phyloP scores from a whole-genome alignment of 2,329 filamentous ascomycete species.

The Apiospora hydei region DNA sequence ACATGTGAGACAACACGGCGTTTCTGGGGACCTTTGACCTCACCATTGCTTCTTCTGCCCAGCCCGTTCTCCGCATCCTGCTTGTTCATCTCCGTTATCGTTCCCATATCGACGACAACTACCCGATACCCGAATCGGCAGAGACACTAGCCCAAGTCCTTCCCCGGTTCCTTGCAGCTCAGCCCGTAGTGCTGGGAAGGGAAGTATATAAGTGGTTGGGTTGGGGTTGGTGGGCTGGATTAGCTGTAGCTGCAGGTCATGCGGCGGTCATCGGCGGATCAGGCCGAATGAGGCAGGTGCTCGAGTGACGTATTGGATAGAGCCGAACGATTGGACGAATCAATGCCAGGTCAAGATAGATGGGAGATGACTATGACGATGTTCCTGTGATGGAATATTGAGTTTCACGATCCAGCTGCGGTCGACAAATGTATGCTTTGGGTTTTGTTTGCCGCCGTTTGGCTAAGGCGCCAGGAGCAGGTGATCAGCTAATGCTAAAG shows the following conservation, averaged over 20 bases:
- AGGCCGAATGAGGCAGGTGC: conserved; percentile 7
- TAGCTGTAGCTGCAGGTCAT: not conserved
- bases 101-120: not conserved
- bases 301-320: not conserved
- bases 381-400: not conserved
- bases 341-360: not conserved
- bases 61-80: not conserved
- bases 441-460: not conserved
- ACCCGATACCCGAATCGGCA: conserved; percentile 9
- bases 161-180: conserved; percentile 13
- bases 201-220: not conserved
- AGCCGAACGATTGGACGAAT: not conserved
- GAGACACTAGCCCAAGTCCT: not conserved
- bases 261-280: not conserved
- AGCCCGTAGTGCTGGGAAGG: conserved; percentile 3
- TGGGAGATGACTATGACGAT: not conserved
- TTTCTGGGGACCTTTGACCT: not conserved
- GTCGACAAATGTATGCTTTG: no score
- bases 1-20: not conserved
- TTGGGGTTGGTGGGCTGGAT: not conserved
- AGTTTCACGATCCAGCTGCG: not conserved
- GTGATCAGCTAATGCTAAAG: not conserved
- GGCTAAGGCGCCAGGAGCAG: not conserved
- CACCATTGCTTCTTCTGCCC: not conserved
- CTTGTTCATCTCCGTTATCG: conserved; percentile 10